These are phyloP conservation scores for Chalaropsis ovoidea DNA, from an alignment of 2,329 filamentous ascomycete genomes.

Conservation along the genomic window DNA sequence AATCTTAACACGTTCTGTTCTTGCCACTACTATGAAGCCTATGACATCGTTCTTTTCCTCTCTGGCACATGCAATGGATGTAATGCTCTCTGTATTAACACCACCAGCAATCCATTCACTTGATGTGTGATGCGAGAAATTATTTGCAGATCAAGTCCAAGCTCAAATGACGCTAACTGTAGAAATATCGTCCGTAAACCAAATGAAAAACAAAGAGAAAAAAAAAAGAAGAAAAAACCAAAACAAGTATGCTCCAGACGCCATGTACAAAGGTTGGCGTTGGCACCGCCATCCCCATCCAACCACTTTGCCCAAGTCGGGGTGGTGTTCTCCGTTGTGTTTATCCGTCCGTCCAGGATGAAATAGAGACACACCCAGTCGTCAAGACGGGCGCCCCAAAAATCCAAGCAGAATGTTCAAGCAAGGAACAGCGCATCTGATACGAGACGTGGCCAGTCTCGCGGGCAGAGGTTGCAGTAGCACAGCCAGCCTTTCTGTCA, in stretches of 20 bases:
- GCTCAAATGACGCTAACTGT: constrained; percentile 1
- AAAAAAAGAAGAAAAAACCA: constrained; percentile 2
- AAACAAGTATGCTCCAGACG: constrained; percentile 17
- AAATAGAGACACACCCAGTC: constrained; percentile 1
- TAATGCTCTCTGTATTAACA: not conserved
- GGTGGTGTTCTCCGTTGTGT: not conserved
- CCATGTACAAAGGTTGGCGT: not conserved
- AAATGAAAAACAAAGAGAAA: constrained; percentile 1
- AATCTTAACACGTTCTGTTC: constrained; percentile 8
- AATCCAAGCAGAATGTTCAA: not conserved
- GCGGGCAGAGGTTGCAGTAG: not conserved
- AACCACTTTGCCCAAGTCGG: not conserved
- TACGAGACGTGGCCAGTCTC: not conserved
- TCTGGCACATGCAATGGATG: not conserved
- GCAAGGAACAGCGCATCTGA: not conserved
- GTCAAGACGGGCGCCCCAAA: not conserved
- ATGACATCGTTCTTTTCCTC: not conserved
- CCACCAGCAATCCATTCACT: not conserved
- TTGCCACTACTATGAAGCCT: not conserved
- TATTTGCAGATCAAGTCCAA: not conserved
- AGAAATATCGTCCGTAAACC: constrained; percentile 2
- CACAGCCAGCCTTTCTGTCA: not conserved
- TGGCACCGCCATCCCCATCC: not conserved
- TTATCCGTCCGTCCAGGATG: not conserved
- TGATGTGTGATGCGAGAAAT: not conserved